Evolutionary conservation across 768 basidiomycete species (phyloP).

Genomic region (Leccinum subgranulosum): DNA sequence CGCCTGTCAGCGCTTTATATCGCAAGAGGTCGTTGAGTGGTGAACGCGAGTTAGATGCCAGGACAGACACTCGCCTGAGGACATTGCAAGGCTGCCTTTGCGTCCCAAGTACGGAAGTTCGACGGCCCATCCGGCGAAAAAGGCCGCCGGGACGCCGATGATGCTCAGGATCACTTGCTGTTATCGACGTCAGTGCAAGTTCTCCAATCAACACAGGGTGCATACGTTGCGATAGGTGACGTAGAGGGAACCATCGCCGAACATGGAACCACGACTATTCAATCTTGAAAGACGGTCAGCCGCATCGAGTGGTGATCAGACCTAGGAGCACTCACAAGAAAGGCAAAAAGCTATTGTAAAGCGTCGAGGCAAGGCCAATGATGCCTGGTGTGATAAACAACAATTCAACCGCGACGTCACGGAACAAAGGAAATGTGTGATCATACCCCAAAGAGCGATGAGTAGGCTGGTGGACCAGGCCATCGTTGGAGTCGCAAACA

Average conservation of each 20-base stretch:
- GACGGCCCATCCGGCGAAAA: constrained; percentile 70
- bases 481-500: constrained; percentile 63
- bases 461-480: constrained; percentile 65
- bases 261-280: constrained; percentile 57
- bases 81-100: constrained; percentile 61
- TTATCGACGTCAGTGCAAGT: constrained; percentile 31
- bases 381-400: constrained; percentile 40
- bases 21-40: constrained; percentile 45
- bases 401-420: background rate
- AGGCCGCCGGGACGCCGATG: constrained; percentile 67
- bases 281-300: constrained; percentile 38
- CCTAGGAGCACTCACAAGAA: constrained; percentile 41
- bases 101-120: constrained; percentile 63
- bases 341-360: constrained; percentile 56
- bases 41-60: constrained; percentile 16
- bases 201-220: background rate
- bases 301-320: background rate
- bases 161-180: constrained; percentile 60
- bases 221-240: constrained; percentile 71
- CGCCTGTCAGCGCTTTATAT: constrained; percentile 65
- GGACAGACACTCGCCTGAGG: constrained; percentile 48
- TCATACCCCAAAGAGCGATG: constrained; percentile 46
- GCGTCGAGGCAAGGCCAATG: constrained; percentile 71
- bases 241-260: constrained; percentile 67
- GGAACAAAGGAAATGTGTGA: background rate